These are phyloP conservation scores for Acanthamoeba lenticulata DNA, from an alignment of 208 protist species.

Conservation along the genomic window DNA sequence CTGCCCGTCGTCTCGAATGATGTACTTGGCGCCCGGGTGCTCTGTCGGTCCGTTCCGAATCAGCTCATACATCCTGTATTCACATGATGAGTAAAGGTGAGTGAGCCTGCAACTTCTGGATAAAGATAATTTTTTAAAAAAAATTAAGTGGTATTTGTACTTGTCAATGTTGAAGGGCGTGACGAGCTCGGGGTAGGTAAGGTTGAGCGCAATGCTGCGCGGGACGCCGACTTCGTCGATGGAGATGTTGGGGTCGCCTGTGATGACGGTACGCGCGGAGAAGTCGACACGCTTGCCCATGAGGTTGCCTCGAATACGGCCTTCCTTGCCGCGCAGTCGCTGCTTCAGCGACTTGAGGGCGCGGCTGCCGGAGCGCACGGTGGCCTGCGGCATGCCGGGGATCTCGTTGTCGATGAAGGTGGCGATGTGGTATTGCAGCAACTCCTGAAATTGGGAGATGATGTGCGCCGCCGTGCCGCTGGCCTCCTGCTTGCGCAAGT, in stretches of 20 bases:
- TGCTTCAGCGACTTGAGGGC: conserved; percentile 98
- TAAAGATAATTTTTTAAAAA: neutral
- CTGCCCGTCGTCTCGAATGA: conserved; percentile 88
- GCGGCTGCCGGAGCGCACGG: conserved; percentile 80
- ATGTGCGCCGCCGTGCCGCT: conserved; percentile 90
- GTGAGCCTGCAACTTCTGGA: neutral
- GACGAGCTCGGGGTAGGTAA: conserved; percentile 99
- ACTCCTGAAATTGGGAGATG: conserved; percentile 89
- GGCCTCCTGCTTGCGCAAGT: conserved; percentile 90
- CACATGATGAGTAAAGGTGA: neutral
- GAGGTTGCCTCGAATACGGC: conserved; percentile 97
- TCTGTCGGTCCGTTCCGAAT: conserved; percentile 93
- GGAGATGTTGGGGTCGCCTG: conserved; percentile 96
- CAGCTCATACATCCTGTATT: conserved; percentile 90
- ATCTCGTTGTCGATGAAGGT: conserved; percentile 98
- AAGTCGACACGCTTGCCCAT: conserved; percentile 99
- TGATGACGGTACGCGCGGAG: conserved; percentile 99
- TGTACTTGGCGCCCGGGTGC: conserved; percentile 93
- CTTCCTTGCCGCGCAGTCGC: conserved; percentile 99
- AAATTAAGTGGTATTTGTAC: neutral
- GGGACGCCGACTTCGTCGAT: conserved; percentile 99
- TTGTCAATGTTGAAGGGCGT: conserved; percentile 95
- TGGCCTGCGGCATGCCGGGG: conserved; percentile 91
- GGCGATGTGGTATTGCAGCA: conserved; percentile 97
- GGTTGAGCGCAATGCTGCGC: conserved; percentile 96